Evolutionary conservation across 768 basidiomycete genomes (phyloP), one percentile per base, ranked within the genome.

Genomic region (Xanthoconium stramineum): DNA sequence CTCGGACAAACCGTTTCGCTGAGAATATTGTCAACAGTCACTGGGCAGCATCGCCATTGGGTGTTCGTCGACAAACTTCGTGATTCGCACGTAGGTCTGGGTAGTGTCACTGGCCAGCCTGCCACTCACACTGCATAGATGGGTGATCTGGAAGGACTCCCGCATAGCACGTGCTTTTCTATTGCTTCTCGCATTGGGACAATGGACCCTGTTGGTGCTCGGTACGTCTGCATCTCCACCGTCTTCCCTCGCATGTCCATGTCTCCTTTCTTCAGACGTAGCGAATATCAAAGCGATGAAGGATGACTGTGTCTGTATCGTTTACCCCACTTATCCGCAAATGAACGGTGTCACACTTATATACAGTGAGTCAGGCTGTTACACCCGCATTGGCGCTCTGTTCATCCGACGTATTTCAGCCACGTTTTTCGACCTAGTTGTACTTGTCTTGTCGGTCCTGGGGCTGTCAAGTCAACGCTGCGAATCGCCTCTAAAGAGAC

Each of bases 31-130:
- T 33, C 15, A 2, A 37, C 40, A 68, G 67, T 12, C 57, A 11
- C 13, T 47, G 3, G 54, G 45, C 12, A 33, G 33, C 42, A n/a
- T 57, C 11, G 49, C 55, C 11, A 12, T 69, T 1, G 63, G 30
- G n/a, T 69, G 68, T 36, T 56, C 63, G n/a, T 67, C 68, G 0
- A 56, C 46, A 1, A 67, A 61, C 42, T 58, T 68, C 24, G 48
- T 56, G 56, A 58, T 68, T 48, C 61, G 58, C 51, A 50, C 65
- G 65, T 67, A 51, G 44, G 63, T 44, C 45, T 33, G 6, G 19
- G 24, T 19, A 3, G 14, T 43, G 15, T 14, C 17, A n/a, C 24
- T 24, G 24, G 14, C 8, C 39, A 14, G 35, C 8, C 6, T 38
- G 10, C 17, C 17, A 29, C 30, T 48, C n/a, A 8, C 33, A 35